Percentiles rank a stretch among this genome's conserved stretches.
These are phyloP conservation scores for Solanum piurae DNA, from an alignment of 257 asterid genomes.

Conservation along the genomic window DNA sequence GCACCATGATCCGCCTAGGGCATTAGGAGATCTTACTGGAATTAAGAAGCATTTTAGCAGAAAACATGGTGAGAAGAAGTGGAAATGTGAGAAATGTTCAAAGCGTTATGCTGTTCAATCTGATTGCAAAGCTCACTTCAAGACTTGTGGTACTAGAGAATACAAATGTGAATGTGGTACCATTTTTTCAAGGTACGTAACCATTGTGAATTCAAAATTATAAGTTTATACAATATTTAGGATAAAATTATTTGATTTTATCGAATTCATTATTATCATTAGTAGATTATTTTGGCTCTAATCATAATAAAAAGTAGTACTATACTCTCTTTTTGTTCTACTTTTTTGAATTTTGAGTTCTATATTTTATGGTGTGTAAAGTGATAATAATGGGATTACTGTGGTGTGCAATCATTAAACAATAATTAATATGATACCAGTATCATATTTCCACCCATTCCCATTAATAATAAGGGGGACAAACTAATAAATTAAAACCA, in stretches of 20 bases:
- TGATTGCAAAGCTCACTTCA: constrained; percentile 92
- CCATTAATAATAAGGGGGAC: neutral
- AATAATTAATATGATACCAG: neutral
- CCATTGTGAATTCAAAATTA: neutral
- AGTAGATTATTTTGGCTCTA: neutral
- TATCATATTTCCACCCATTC: neutral
- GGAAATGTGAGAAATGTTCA: constrained; percentile 86
- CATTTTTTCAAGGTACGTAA: constrained; percentile 64
- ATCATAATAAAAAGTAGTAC: neutral
- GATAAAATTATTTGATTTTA: too few relatives aligned
- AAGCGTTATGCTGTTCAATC: constrained; percentile 83
- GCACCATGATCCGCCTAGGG: constrained; percentile 86
- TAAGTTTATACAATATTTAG: neutral
- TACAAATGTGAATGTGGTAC: constrained; percentile 97
- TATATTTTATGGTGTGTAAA: neutral
- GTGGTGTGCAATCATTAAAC: neutral
- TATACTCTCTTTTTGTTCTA: neutral
- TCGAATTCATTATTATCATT: neutral
- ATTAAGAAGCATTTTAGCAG: constrained; percentile 86
- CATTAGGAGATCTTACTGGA: constrained; percentile 91
- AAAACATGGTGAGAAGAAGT: constrained; percentile 90
- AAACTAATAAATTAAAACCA: neutral
- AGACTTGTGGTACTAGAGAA: constrained; percentile 89
- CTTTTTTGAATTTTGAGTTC: neutral
- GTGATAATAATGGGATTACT: neutral